phyloP scores from a whole-genome alignment of 1,139 yeast species.

The Diutina catenulata region DNA sequence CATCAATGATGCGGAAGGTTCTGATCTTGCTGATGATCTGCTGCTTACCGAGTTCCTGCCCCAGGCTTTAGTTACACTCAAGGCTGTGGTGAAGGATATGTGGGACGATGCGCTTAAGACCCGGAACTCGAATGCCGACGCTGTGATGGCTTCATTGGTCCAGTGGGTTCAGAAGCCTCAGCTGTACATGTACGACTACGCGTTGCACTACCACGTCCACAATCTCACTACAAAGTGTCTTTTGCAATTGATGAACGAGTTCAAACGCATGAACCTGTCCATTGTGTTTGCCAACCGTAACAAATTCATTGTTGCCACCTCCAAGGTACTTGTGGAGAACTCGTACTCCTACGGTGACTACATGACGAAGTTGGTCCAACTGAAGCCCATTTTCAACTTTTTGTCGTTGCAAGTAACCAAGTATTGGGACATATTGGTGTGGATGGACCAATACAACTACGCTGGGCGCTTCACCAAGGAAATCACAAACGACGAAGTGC shows the following conservation, averaged over 20 bases:
- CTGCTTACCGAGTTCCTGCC: slow-evolving; percentile 67
- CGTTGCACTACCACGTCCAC: slow-evolving; percentile 78
- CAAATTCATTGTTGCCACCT: slow-evolving; percentile 60
- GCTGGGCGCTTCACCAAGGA: slow-evolving; percentile 71
- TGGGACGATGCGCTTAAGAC: slow-evolving; percentile 77
- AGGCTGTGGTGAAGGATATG: slow-evolving; percentile 76
- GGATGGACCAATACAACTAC: slow-evolving; percentile 91
- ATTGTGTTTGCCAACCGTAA: slow-evolving; percentile 77
- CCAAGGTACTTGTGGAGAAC: slow-evolving; percentile 70
- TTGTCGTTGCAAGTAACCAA: slow-evolving; percentile 62
- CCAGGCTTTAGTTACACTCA: slow-evolving; percentile 59
- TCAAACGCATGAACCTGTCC: slow-evolving; percentile 63
- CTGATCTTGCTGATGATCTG: slow-evolving; percentile 55
- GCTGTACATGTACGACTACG: slow-evolving; percentile 65
- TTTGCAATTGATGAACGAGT: slow-evolving; percentile 71
- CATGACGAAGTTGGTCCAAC: slow-evolving; percentile 64
- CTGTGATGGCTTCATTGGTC: slow-evolving; percentile 72
- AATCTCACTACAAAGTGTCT: slow-evolving; percentile 77
- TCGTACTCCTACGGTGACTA: slow-evolving; percentile 93
- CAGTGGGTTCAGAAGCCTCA: slow-evolving; percentile 78
- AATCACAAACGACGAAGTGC: slow-evolving; percentile 43
- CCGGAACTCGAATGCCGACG: slow-evolving; percentile 64
- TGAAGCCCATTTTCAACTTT: slow-evolving; percentile 74
- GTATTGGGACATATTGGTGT: slow-evolving; percentile 84
- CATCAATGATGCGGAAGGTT: slow-evolving; percentile 84